Evolutionary conservation across 345 rosid genomes (phyloP).

Genomic region (Brassica rapa): DNA sequence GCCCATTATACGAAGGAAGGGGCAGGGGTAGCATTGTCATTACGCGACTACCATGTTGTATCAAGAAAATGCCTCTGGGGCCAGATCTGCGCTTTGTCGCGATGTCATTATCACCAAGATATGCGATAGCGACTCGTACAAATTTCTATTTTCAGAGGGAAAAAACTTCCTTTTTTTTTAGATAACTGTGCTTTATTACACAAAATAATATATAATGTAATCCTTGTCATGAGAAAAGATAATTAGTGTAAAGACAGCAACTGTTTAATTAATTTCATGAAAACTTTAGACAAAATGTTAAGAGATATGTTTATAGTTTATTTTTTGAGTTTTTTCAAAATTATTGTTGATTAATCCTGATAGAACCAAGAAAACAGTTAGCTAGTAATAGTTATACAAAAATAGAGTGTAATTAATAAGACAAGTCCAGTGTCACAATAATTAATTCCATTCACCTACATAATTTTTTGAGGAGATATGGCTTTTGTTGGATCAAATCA

Average conservation of each 20-base stretch:
- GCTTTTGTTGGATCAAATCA: constrained; percentile 30
- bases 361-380: background rate
- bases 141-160: background rate
- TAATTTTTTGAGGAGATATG: constrained; percentile 17
- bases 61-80: constrained; percentile 41
- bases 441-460: constrained; percentile 12
- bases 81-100: constrained; percentile 59
- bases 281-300: background rate
- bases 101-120: constrained; percentile 67
- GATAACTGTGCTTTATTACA: background rate
- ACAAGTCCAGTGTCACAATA: constrained; percentile 1
- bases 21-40: background rate
- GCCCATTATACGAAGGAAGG: background rate
- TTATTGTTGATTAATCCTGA: too few species aligned
- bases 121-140: constrained; percentile 49
- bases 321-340: too few species aligned
- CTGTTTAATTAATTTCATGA: background rate
- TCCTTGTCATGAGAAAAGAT: background rate
- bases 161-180: background rate
- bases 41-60: background rate
- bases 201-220: background rate
- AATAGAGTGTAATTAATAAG: background rate
- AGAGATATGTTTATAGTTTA: too few species aligned
- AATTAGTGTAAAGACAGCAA: background rate
- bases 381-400: background rate